Percentiles rank a stretch among this genome's conserved stretches.
phyloP scores from a whole-genome alignment of 352 stramenopile genomes.

The Phytophthora palmivora region DNA sequence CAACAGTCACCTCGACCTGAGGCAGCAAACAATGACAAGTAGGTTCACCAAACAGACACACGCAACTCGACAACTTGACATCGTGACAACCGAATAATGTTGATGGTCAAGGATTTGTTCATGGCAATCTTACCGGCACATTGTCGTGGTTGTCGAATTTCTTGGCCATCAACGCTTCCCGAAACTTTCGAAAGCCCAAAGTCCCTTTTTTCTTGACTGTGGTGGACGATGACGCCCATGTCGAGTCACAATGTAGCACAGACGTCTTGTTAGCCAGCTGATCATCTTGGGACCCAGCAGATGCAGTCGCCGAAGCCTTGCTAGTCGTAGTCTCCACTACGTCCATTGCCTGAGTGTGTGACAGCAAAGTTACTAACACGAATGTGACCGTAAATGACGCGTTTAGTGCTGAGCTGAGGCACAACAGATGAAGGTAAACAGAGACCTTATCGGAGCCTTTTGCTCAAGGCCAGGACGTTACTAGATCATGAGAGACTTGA shows the following conservation, averaged over 20 bases:
- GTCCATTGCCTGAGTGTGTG: conserved; percentile 4
- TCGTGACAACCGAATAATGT: not conserved
- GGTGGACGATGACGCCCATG: conserved; percentile 4
- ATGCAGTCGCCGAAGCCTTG: conserved; percentile 24
- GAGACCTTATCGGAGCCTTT: conserved; percentile 5
- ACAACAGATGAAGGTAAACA: no score
- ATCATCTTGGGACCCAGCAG: conserved; percentile 28
- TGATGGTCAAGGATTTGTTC: conserved; percentile 1
- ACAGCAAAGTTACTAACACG: conserved; percentile 17
- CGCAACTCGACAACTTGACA: no score
- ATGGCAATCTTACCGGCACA: conserved; percentile 37
- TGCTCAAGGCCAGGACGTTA: conserved; percentile 11
- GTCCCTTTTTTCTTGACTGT: conserved; percentile 17
- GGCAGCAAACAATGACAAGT: not conserved
- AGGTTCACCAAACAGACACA: no score
- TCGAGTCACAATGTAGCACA: conserved; percentile 13
- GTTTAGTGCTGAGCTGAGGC: conserved; percentile 8
- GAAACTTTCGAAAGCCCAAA: conserved; percentile 63
- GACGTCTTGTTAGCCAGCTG: conserved; percentile 14
- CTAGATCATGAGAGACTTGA: conserved; percentile 37
- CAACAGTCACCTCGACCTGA: conserved; percentile 34
- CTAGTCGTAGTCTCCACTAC: conserved; percentile 18
- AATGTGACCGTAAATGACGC: not conserved
- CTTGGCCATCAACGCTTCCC: conserved; percentile 61
- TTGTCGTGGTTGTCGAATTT: conserved; percentile 57